Evolutionary conservation across 805 yeast genomes (phyloP), one percentile per base, ranked within the genome.

Genomic region (Saccharomycopsis vini): DNA sequence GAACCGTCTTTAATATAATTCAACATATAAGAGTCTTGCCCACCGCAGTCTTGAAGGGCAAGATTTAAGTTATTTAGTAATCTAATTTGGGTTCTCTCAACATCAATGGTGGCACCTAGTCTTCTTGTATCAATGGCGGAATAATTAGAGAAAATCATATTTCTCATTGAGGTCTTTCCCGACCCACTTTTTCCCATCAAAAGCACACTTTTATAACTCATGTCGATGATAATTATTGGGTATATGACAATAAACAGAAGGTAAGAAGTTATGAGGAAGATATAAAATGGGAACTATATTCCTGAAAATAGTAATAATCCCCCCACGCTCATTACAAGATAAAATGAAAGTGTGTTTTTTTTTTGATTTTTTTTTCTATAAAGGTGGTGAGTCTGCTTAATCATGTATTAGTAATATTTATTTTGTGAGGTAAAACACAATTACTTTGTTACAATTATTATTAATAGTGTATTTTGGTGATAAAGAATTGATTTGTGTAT

Each of bases 31-130:
- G 83, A 87, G 61, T 92, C 97, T 60, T 92, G 98, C 3, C 95
- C 95, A 56, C 97, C 98, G 64, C 98, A 92, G 62, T 92, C 98
- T 97, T 97, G 89, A 19, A 92, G 67, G 56, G 90, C 90, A 37
- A 92, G 68, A 1, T 97, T 88, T 94, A 92, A 87, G 59, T 90
- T 89, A 1, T 96, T 96, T 47, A 92, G 67, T 56, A 92, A 89
- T 40, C 97, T 68, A 44, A 92, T 65, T 63, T 90, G 95, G 2
- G 97, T 87, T 58, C 92, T 96, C 58, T 92, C 98, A n/a, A 92
- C 97, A 58, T 92, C 98, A 45, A 92, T 89, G 0, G 98, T 92
- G 9, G 98, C 97, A 2, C 97, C 97, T 12, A 92, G 64, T 46
- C 97, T 71, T 51, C 97, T 72, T 2, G 98, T 92, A 59, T 92